A percentile compares a stretch with the other conserved stretches of the same genome.
phyloP scores from a whole-genome alignment of 352 stramenopile genomes.

The Detonula confervacea region DNA sequence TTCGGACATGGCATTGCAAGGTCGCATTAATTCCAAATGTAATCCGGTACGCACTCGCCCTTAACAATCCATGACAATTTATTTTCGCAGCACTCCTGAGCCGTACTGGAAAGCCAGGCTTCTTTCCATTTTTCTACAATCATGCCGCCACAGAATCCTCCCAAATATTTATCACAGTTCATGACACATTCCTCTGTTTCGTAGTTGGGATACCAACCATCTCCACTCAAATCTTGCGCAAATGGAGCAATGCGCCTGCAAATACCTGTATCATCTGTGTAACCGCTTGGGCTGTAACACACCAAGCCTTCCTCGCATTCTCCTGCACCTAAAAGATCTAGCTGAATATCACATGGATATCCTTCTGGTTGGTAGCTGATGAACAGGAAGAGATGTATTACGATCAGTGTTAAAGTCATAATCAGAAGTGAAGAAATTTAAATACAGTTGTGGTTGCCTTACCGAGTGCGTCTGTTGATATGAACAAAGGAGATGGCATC shows the following conservation, averaged over 20 bases:
- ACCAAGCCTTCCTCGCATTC: neutral
- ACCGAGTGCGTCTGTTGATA: neutral
- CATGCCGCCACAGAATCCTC: neutral
- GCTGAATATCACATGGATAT: neutral
- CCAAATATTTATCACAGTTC: neutral
- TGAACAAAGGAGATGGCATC: neutral
- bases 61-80: constrained; percentile 2
- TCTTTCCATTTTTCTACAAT: neutral
- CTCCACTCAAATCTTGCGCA: neutral
- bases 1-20: too few relatives aligned
- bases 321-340: neutral
- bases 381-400: neutral
- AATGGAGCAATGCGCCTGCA: neutral
- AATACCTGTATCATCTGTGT: neutral
- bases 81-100: neutral
- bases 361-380: constrained; percentile 5
- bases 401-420: neutral
- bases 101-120: neutral
- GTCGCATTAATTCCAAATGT: neutral
- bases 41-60: neutral
- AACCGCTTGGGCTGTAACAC: neutral
- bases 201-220: constrained; percentile 1
- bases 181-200: neutral
- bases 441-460: neutral
- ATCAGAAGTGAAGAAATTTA: neutral